Base-by-base conservation (phyloP, 768 basidiomycete species). In the Tricholoma flavovirens region DNA sequence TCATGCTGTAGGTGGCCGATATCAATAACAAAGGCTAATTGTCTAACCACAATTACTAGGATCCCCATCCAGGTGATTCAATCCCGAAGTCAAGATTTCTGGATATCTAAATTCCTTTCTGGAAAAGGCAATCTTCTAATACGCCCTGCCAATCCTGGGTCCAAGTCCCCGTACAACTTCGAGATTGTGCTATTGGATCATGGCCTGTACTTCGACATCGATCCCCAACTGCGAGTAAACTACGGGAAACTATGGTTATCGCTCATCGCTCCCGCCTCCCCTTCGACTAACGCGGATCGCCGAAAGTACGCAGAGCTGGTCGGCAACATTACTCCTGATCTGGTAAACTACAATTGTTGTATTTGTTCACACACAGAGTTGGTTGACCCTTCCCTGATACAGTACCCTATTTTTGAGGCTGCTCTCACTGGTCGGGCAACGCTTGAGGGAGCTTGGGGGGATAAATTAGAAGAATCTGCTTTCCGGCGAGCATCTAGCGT, bases 141-240 rank as follows among this genome's bases (percentile, higher is more conserved):
- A 46, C 84, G 97, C 54, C 84, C 88, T 1, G 82, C 87, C 5
- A 78, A 80, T 6, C 60, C 65, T 14, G 60, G 58, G 3, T 88
- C 91, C 1, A 79, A 75, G 56, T 93, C 91, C 8, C 90, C 92
- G 0, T 90, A 90, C 72, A 98, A 98, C 67, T 98, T 98, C 63
- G 97, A 99, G 66, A 89, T 98, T 51, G 94, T 92, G 22, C 78
- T 98, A 1, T 76, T 99, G 58, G 97, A 99, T 66, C 95, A 98
- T 61, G 96, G 92, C 4, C 74, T 93, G 15, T 96, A 98, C 70
- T 98, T 98, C 62, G 94, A 97, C 66, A 76, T 99, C 4, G 86
- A 92, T 54, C 73, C 83, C 17, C 77, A 86, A 40, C 74, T 98
- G 4, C 84, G 95, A 21, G 78, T 90, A 51, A 89, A 92, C 67